Evolutionary conservation across 2,329 filamentous ascomycete species (phyloP), one percentile per base, ranked within the genome.

Genomic region (Botryotinia narcissicola): DNA sequence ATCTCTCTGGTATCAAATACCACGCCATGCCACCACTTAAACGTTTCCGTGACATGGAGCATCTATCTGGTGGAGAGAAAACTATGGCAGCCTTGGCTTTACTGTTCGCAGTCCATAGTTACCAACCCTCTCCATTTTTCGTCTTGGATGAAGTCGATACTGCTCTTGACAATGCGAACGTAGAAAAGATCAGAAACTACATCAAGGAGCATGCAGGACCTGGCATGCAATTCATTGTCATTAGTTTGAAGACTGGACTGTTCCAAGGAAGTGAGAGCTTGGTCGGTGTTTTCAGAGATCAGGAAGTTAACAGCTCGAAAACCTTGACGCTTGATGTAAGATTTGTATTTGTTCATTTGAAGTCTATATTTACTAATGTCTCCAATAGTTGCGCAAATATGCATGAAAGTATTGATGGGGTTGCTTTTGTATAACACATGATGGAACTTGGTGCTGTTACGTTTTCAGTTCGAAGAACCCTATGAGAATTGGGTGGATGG

Each of bases 161-260:
- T 16, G 97, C 96, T 59, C 88, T 99, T n/a, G 96, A 99, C 82
- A 97, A 98, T 80, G 94, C 95, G 75, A 99, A 99, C 79, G 96
- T 98, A 10, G 92, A 94, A 78, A 94, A 97, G 81, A 95, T 99
- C 83, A 96, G 95, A 77, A 96, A 96, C 82, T 99, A 99, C 81
- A 97, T 99, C 75, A 90, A 92, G 54, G 94, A 97, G 80, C 95
- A 99, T 83, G 93, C 95, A 0, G 93, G 94, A 0, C 96, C 96
- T 1, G 97, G 97, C 22, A 98, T 98, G 94, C 96, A 99, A 82
- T 99, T 99, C 79, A 97, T 99, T 75, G 96, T 99, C 77, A 99
- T 99, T 82, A 94, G 91, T 84, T 87, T 99, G 81, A 99, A 99
- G 87, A 93, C 94, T 0, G 95, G 94, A 1, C 86, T 99, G 73